Percentiles rank a stretch among this genome's conserved stretches.
Evolutionary conservation across 371 early-diverging fungal species (phyloP).

Genomic region (Batrachochytrium dendrobatidis): DNA sequence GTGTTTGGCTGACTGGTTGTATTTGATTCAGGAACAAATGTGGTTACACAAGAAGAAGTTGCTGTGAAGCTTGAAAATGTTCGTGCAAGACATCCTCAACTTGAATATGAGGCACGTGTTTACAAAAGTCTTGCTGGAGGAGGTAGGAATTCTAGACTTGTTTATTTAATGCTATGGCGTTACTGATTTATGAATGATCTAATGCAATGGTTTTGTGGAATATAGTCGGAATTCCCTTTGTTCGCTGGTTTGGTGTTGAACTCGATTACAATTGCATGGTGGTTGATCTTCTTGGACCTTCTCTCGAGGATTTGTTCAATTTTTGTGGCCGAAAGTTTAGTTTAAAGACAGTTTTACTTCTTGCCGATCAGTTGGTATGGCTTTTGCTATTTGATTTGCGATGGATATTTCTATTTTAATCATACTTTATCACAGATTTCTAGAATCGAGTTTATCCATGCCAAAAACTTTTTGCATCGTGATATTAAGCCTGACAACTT

Average conservation of each 20-base stretch:
- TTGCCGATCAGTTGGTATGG: constrained; percentile 96
- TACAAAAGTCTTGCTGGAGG: constrained; percentile 92
- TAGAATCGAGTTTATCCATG: constrained; percentile 95
- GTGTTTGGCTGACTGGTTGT: background rate
- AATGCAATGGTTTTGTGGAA: background rate
- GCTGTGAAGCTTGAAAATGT: constrained; percentile 94
- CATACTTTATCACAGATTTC: constrained; percentile 56
- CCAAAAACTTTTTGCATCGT: constrained; percentile 71
- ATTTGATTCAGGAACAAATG: constrained; percentile 64
- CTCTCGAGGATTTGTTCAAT: constrained; percentile 98
- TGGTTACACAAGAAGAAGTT: constrained; percentile 90
- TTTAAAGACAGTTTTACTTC: constrained; percentile 95
- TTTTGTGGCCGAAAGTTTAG: constrained; percentile 95
- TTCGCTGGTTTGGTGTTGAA: constrained; percentile 89
- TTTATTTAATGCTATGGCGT: background rate
- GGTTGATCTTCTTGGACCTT: constrained; percentile 98
- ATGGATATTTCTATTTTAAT: background rate
- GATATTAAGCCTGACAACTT: constrained; percentile 97
- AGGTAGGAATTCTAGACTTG: constrained; percentile 25
- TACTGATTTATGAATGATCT: background rate
- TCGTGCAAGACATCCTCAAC: constrained; percentile 90
- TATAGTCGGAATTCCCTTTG: constrained; percentile 89
- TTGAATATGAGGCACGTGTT: constrained; percentile 95
- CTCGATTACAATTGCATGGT: constrained; percentile 94
- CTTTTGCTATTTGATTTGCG: background rate